A percentile compares a stretch with the other conserved stretches of the same genome.
Evolutionary conservation across 2,329 filamentous ascomycete genomes (phyloP).

Genomic region (Cladobotryum mycophilum): DNA sequence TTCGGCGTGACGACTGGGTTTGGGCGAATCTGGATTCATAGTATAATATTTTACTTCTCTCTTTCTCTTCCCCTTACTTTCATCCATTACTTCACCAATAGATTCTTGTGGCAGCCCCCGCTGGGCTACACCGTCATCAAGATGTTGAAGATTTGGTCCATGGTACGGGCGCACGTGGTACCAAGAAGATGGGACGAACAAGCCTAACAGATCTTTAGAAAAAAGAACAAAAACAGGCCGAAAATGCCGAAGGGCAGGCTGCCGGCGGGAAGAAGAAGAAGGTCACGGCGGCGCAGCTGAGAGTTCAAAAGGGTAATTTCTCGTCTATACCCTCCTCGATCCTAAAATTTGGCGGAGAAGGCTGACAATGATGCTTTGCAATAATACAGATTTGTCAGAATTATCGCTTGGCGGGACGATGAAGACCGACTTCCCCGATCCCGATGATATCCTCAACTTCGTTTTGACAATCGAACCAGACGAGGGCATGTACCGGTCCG

Average conservation of each 20-base stretch:
- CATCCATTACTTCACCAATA: conserved; percentile 4
- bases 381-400: conserved; percentile 64
- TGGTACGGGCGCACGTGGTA: conserved; percentile 53
- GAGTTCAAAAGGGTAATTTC: conserved; percentile 81
- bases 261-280: conserved; percentile 90
- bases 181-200: conserved; percentile 14
- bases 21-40: neutral
- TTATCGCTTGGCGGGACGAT: conserved; percentile 73
- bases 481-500: conserved; percentile 82
- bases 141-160: conserved; percentile 99
- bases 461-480: conserved; percentile 75
- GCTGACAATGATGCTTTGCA: neutral
- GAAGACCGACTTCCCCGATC: conserved; percentile 73
- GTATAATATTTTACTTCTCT: neutral
- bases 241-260: conserved; percentile 67
- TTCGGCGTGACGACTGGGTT: neutral
- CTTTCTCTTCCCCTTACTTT: neutral
- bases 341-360: neutral
- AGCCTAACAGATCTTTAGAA: conserved; percentile 50
- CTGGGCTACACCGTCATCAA: conserved; percentile 33
- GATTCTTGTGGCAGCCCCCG: conserved; percentile 5
- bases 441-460: conserved; percentile 83
- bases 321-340: neutral
- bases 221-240: conserved; percentile 93
- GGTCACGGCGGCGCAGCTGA: conserved; percentile 90